Evolutionary conservation across 2,329 filamentous ascomycete genomes (phyloP).

Genomic region (Nothophoma quercina): DNA sequence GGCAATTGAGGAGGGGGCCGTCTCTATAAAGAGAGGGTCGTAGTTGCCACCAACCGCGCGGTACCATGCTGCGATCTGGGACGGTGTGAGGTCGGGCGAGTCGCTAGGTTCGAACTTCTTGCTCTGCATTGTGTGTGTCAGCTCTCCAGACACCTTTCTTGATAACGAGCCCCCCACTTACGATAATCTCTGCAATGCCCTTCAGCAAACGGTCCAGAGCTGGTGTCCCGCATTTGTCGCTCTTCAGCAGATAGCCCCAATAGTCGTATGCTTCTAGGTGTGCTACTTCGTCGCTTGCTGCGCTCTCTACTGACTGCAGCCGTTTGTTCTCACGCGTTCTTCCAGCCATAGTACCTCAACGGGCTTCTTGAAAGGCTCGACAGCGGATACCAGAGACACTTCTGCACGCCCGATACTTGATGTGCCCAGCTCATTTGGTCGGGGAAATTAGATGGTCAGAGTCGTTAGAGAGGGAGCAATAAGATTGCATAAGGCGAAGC

Average conservation of each 20-base stretch:
- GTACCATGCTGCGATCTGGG: slow-evolving; percentile 60
- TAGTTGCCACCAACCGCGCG: slow-evolving; percentile 56
- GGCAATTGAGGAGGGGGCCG: slow-evolving; percentile 76
- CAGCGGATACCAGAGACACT: no score
- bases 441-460: no score
- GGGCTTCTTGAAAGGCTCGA: slow-evolving; percentile 10
- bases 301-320: slow-evolving; percentile 27
- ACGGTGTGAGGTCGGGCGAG: slow-evolving; percentile 56
- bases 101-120: slow-evolving; percentile 54
- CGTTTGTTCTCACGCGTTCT: slow-evolving; percentile 34
- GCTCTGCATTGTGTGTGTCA: slow-evolving; percentile 45
- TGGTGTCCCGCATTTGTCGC: slow-evolving; percentile 59
- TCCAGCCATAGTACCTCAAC: slow-evolving; percentile 35
- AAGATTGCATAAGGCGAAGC: no score
- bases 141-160: background rate
- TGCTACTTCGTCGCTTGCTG: slow-evolving; percentile 36
- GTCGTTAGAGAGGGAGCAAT: no score
- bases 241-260: slow-evolving; percentile 60
- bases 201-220: slow-evolving; percentile 55
- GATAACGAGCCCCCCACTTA: slow-evolving; percentile 41
- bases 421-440: no score
- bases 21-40: slow-evolving; percentile 75
- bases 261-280: slow-evolving; percentile 56
- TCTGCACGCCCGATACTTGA: slow-evolving; percentile 20
- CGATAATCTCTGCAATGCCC: slow-evolving; percentile 57